Base-by-base conservation (phyloP, 164 flowering plant genomes). In the Vitis rotundifolia region DNA sequence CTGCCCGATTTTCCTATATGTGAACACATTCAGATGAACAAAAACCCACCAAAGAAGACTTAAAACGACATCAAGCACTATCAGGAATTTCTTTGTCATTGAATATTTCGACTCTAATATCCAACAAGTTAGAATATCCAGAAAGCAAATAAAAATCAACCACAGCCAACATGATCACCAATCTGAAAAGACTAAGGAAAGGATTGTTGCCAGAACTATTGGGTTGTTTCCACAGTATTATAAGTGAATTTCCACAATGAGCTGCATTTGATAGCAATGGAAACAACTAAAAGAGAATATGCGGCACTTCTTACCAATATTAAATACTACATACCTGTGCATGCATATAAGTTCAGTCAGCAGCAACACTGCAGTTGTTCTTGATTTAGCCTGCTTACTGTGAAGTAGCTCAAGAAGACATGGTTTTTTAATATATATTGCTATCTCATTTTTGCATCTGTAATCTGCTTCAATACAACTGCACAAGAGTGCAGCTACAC, bases 291-390 rank as follows among this genome's bases (percentile, higher is more conserved):
- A 37, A 59, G n/a, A 15, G 13, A 18, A 14, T 10, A 26, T 19
- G 15, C 14, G 31, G n/a, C 53, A 47, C 7, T 16, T n/a, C 58
- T 67, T 56, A 37, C 15, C 50, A 61, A 48, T 58, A 48, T 59
- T 52, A 19, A 58, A 44, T 15, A 55, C 11, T 1, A 71, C 73
- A 48, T 44, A 91, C 97, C 92, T 91, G 81, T 81, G 77, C 59
- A 85, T 68, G 82, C 89, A 87, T 66, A 91, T 75, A 47, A 91
- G 74, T 74, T 91, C 89, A 47, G 59, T 72, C 71, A 89, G 80
- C 64, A 88, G 71, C 49, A 69, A 52, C 53, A 86, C 85, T 10
- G 76, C 88, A 71, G 74, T 83, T 69, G 66, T 63, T 74, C 82
- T 85, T 13, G 81, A 66, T 60, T 71, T 76, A 9, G 62, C 67